Percentiles rank a stretch among this genome's conserved stretches.
These are phyloP conservation scores for Porphyrellus cyaneotinctus DNA, from an alignment of 768 basidiomycete species.

Conservation along the genomic window DNA sequence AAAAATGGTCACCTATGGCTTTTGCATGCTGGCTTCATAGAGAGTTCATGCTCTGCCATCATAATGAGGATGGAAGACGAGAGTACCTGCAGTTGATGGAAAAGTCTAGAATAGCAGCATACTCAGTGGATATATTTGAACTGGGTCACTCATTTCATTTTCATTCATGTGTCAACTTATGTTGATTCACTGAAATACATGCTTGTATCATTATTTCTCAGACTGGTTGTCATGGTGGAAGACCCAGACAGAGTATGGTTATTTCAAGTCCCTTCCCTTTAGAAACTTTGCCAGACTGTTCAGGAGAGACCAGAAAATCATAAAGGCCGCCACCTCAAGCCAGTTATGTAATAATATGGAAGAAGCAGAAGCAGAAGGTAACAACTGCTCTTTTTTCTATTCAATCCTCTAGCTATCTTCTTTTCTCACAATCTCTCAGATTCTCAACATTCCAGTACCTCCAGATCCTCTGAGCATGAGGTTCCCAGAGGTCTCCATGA, in stretches of 20 bases:
- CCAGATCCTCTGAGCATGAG: too few species aligned
- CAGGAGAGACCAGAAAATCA: not conserved
- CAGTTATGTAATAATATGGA: not conserved
- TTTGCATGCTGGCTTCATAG: slow-evolving; percentile 3
- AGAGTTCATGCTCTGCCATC: slow-evolving; percentile 6
- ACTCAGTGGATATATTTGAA: not conserved
- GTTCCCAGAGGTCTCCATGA: too few species aligned
- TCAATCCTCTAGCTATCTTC: not conserved
- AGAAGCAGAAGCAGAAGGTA: not conserved
- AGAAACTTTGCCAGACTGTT: too few species aligned
- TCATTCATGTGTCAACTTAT: not conserved
- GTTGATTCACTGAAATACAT: not conserved
- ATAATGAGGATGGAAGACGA: not conserved
- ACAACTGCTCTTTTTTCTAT: not conserved
- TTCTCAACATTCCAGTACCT: not conserved
- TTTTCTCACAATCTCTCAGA: not conserved
- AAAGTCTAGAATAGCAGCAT: not conserved
- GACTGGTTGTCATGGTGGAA: slow-evolving; percentile 3
- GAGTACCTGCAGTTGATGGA: not conserved
- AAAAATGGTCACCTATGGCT: not conserved
- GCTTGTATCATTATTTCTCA: not conserved
- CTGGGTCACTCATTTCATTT: not conserved
- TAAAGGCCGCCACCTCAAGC: not conserved
- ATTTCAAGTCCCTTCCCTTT: not conserved
- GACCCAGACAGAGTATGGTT: not conserved